Percentiles rank a stretch among this genome's conserved stretches.
Conservation (phyloP, 306 rosid genomes). For the Corylus heterophylla region DNA sequence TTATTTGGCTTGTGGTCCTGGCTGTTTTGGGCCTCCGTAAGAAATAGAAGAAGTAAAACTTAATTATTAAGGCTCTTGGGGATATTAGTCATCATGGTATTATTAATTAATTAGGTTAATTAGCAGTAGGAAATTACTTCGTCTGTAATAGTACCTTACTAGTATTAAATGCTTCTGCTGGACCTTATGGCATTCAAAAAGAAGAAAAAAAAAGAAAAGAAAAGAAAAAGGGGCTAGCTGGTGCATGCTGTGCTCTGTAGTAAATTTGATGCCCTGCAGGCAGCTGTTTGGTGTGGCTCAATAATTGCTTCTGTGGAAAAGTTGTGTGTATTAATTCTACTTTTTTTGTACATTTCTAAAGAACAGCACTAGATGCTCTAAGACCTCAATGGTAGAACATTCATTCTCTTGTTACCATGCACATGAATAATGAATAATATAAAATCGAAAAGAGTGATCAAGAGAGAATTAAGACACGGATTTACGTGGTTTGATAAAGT, state of each 20-base stretch:
- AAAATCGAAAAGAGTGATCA: too few species aligned
- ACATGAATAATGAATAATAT: too few species aligned
- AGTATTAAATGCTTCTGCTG: background rate
- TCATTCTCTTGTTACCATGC: too few species aligned
- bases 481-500: too few species aligned
- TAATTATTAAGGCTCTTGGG: background rate
- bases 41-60: conserved; percentile 3
- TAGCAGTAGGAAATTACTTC: background rate
- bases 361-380: background rate
- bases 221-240: background rate
- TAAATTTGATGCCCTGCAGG: background rate
- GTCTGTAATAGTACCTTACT: background rate
- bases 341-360: background rate
- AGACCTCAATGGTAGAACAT: background rate
- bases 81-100: background rate
- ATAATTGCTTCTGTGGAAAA: background rate
- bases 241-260: background rate
- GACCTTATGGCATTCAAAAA: background rate
- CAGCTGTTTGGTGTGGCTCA: background rate
- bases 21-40: conserved; percentile 42
- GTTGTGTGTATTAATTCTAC: background rate
- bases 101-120: too few species aligned
- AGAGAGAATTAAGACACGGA: too few species aligned
- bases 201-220: background rate
- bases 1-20: conserved; percentile 43